Evolutionary conservation across 345 rosid genomes (phyloP).

Genomic region (Populus simonii): DNA sequence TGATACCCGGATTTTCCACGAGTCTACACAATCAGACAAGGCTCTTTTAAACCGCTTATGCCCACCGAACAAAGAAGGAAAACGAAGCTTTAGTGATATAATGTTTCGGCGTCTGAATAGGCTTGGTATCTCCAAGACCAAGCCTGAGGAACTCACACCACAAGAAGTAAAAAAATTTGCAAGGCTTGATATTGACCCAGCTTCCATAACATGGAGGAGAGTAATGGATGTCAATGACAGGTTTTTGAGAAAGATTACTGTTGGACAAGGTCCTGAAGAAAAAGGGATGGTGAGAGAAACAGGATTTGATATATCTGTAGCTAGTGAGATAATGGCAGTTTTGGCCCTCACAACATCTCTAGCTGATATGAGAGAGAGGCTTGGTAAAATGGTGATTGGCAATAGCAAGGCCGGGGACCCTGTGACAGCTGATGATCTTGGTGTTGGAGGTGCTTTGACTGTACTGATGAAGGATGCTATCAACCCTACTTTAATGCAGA

Average conservation of each 20-base stretch:
- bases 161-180: constrained; percentile 77
- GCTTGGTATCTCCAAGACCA: constrained; percentile 77
- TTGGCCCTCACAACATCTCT: constrained; percentile 93
- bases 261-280: constrained; percentile 97
- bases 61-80: constrained; percentile 84
- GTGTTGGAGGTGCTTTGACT: constrained; percentile 93
- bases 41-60: constrained; percentile 88
- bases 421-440: constrained; percentile 96
- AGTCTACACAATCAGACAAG: constrained; percentile 87
- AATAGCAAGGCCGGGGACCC: constrained; percentile 95
- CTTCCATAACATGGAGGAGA: constrained; percentile 92
- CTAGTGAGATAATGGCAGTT: constrained; percentile 99
- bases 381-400: constrained; percentile 95
- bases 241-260: constrained; percentile 81
- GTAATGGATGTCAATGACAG: constrained; percentile 98
- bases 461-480: constrained; percentile 97
- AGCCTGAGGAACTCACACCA: constrained; percentile 83
- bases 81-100: constrained; percentile 67
- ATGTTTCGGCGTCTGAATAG: constrained; percentile 86
- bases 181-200: constrained; percentile 87
- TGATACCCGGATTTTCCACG: constrained; percentile 94
- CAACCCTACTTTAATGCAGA: constrained; percentile 96
- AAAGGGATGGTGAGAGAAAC: constrained; percentile 98
- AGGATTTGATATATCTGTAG: constrained; percentile 94
- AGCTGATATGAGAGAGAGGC: constrained; percentile 96